Base-by-base conservation (phyloP, 2,329 filamentous ascomycete genomes). In the Rhynchosporium agropyri region DNA sequence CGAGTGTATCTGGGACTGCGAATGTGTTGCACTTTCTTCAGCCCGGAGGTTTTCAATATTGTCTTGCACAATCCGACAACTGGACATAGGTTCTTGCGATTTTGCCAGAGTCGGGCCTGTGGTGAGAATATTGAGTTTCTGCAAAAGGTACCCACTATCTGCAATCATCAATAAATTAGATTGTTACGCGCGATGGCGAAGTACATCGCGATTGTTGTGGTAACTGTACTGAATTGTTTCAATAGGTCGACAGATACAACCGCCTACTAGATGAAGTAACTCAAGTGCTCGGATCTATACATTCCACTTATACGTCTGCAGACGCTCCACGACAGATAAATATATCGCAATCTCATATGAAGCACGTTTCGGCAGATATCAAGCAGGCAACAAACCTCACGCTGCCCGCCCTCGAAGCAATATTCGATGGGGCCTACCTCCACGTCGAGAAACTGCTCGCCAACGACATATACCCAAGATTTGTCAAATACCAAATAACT, bases 41-140 rank as follows among this genome's bases (percentile, higher is more conserved):
- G 80, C 28, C 73, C 75, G 4, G 80, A 83, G 31, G 78, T 81
- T 29, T 81, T 85, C 61, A 78, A 80, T 51, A 74, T 81, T 65
- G 80, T 81, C 1, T 75, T 85, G 54, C 77, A 79, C 65, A 79
- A 83, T 64, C 78, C 80, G 0, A 75, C 75, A 3, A 81, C 80
- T 0, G 77, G 77, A 1, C 76, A 78, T 61, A 77, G 79, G 38
- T 72, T 86, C 26, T 76, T 79, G 61, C 77, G 76, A 49, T 85
- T 83, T 69, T 81, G 82, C n/a, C 77, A 79, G 54, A 76, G 72
- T 36, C 74, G 76, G 38, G 77, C 79, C 40, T 79, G 77, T 61
- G 79, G 77, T 1, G 79, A 83, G 59, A 80, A 83, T 63, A 74
- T 86, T 62, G 81, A 80, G 61, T 83, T 82, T 60, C 73, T 83